These are phyloP conservation scores for Annulohypoxylon truncatum DNA, from an alignment of 2,329 filamentous ascomycete species.

Conservation along the genomic window DNA sequence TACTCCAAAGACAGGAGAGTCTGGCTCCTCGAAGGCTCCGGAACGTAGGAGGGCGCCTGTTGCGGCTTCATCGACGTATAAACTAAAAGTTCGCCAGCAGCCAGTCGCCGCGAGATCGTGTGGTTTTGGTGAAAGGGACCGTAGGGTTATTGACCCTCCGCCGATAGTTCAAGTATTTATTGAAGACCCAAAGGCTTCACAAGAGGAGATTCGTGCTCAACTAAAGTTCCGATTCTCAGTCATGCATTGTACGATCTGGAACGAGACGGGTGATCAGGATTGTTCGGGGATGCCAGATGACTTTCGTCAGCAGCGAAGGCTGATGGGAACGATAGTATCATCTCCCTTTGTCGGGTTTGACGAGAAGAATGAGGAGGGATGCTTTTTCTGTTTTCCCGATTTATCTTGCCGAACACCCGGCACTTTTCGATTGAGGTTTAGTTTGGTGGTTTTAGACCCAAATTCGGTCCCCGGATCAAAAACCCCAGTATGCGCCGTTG, in stretches of 20 bases:
- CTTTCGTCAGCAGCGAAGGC: constrained; percentile 75
- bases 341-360: constrained; percentile 82
- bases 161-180: constrained; percentile 82
- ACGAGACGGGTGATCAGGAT: constrained; percentile 74
- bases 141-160: constrained; percentile 84
- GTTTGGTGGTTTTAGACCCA: constrained; percentile 77
- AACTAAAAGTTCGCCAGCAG: constrained; percentile 77
- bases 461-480: constrained; percentile 64
- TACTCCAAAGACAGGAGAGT: constrained; percentile 39
- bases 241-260: constrained; percentile 81
- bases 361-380: constrained; percentile 77
- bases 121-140: constrained; percentile 84
- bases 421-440: constrained; percentile 79
- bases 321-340: constrained; percentile 84
- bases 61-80: constrained; percentile 51
- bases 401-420: constrained; percentile 83
- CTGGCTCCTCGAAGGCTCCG: constrained; percentile 41
- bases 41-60: constrained; percentile 30
- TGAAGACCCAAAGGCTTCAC: constrained; percentile 65
- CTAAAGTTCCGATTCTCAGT: constrained; percentile 74
- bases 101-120: constrained; percentile 82
- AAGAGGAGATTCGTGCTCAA: constrained; percentile 63
- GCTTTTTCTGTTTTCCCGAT: constrained; percentile 88
- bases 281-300: constrained; percentile 78
- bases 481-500: constrained; percentile 63